These are phyloP conservation scores for Rhodotorula sp. DNA, from an alignment of 1,284 basidiomycete genomes.

Conservation along the genomic window DNA sequence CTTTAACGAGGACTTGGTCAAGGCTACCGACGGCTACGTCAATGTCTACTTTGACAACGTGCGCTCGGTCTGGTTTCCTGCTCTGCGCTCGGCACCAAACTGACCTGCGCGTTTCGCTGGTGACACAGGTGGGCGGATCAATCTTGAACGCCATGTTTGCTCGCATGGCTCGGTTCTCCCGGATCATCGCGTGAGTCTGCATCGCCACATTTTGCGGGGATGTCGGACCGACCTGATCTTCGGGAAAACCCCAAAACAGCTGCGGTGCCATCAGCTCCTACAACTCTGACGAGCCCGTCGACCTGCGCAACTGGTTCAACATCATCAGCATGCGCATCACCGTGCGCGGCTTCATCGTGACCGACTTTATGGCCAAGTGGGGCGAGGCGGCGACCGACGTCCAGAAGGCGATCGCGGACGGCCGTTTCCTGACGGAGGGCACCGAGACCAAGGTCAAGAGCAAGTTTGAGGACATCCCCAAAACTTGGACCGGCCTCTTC, in stretches of 20 bases:
- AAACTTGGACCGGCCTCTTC: constrained; percentile 18
- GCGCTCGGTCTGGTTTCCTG: no score
- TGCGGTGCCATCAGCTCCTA: constrained; percentile 19
- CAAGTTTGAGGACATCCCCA: constrained; percentile 16
- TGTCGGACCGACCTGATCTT: not conserved
- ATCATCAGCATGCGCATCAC: constrained; percentile 20
- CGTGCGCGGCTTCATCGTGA: constrained; percentile 16
- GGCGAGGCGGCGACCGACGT: constrained; percentile 4
- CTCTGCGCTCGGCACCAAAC: no score
- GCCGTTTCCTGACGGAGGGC: constrained; percentile 7
- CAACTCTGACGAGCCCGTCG: not conserved
- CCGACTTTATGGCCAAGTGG: constrained; percentile 10
- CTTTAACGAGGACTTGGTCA: constrained; percentile 51
- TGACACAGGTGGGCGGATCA: constrained; percentile 10
- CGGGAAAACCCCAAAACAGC: not conserved
- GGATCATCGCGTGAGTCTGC: constrained; percentile 1
- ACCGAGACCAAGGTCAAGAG: constrained; percentile 7
- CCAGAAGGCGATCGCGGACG: constrained; percentile 15
- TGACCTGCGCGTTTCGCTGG: no score
- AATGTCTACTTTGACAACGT: constrained; percentile 13
- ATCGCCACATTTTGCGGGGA: not conserved
- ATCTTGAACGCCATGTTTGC: constrained; percentile 22
- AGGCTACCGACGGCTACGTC: constrained; percentile 47
- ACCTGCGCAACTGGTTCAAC: constrained; percentile 27
- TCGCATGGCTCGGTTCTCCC: constrained; percentile 23